Base-by-base conservation (phyloP, 139 green algal genomes). In the Klebsormidium nitens region DNA sequence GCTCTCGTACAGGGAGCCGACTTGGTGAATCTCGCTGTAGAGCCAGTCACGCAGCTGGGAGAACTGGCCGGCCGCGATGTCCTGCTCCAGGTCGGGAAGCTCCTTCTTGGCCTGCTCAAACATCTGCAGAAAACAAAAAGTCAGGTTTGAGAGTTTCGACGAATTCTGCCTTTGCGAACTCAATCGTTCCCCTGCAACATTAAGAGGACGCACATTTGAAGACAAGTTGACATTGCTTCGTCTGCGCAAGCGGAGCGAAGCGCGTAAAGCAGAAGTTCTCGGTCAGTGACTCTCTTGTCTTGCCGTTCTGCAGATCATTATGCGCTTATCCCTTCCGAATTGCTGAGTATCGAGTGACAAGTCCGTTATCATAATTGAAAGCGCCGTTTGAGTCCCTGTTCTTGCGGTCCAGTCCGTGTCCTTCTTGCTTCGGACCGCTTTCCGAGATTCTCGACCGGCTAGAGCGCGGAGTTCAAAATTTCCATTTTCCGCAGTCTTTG, bases 41-140 rank as follows among this genome's bases (percentile, higher is more conserved):
- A 97, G 79, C 89, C 89, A 96, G 11, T 66, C 40, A 32, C 58
- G 59, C 14, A 96, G 75, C 1, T 62, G 66, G 23, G 65, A 73
- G 73, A 96, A 96, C 3, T 89, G 80, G 5, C 91, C 91, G 23
- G 73, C 56, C 0, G 70, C 75, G 39, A 96, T 86, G 28, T 91
- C 60, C 0, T 77, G 73, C 2, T 88, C 79, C n/a, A 96, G 75
- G 0, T 55, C 64, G 0, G 87, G 86, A 29, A 96, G 70, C 17
- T 89, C 66, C 46, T 34, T 36, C 29, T 38, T 42, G 49, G 69
- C 69, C 4, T 56, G 2, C 32, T 71, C 39, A 60, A 64, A 76
- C 19, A 82, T 37, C 60, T 76, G 69, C 11, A 26, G 42, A 14
- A 14, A 26, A 14, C 42, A 14, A 50, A 8, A 50, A 14, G 42